Evolutionary conservation across 2,329 filamentous ascomycete genomes (phyloP).

Genomic region (Colletotrichum sublineola): DNA sequence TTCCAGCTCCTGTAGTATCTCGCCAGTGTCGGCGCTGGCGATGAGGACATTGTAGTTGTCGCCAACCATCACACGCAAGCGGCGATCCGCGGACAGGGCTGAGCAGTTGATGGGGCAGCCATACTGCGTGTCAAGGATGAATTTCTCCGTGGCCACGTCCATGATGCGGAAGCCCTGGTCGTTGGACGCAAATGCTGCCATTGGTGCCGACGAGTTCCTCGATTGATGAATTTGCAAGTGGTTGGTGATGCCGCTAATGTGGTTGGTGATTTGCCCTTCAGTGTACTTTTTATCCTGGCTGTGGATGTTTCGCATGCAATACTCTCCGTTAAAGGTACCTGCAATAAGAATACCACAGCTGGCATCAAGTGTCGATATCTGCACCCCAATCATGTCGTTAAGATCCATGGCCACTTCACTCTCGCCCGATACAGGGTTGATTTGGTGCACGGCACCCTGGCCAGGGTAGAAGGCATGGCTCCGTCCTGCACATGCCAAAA

Average conservation of each 20-base stretch:
- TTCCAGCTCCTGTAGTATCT: slow-evolving; percentile 67
- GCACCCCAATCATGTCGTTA: slow-evolving; percentile 54
- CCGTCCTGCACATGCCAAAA: slow-evolving; percentile 69
- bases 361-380: slow-evolving; percentile 66
- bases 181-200: slow-evolving; percentile 74
- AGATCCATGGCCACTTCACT: slow-evolving; percentile 61
- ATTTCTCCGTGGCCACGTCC: slow-evolving; percentile 70
- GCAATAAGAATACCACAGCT: slow-evolving; percentile 69
- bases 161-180: slow-evolving; percentile 70
- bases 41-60: slow-evolving; percentile 76
- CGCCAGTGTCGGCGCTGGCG: slow-evolving; percentile 75
- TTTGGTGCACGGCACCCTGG: slow-evolving; percentile 61
- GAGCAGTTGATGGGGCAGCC: slow-evolving; percentile 78
- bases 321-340: slow-evolving; percentile 70
- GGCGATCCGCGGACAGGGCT: slow-evolving; percentile 77
- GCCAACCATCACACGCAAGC: slow-evolving; percentile 80
- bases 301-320: slow-evolving; percentile 62
- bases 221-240: slow-evolving; percentile 71
- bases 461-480: slow-evolving; percentile 71
- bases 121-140: slow-evolving; percentile 67
- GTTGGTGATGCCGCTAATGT: slow-evolving; percentile 72
- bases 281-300: slow-evolving; percentile 54
- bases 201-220: slow-evolving; percentile 64
- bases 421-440: slow-evolving; percentile 64
- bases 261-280: slow-evolving; percentile 62